Evolutionary conservation across 1,139 yeast species (phyloP), one percentile per base, ranked within the genome.

Genomic region (Eremothecium cymbalariae): DNA sequence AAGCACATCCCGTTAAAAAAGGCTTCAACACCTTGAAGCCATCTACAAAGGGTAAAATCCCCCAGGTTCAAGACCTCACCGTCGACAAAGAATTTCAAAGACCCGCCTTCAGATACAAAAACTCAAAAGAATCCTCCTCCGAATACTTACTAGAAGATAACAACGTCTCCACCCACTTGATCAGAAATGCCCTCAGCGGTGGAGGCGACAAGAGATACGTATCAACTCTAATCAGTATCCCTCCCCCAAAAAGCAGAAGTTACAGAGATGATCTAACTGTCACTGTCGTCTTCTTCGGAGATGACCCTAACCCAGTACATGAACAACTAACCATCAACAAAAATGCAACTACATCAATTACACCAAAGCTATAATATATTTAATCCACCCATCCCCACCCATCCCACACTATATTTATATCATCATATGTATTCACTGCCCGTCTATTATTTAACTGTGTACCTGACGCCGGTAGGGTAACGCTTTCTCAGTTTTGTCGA

Each of bases 261-360:
- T 90, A 88, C 60, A 74, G 98, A 59, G 98, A 90, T 62, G 98
- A 90, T 56, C 68, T 90, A 52, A 88, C 97, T 0, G 97, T 88
- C 7, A 86, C 96, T 2, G 98, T 90, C 17, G 86, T 88, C 3
- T 90, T 90, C 60, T 90, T 90, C 56, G 94, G 93, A 9, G 69
- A 72, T 18, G 72, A 65, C 32, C 57, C 60, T 6, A 63, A 60
- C 12, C 61, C 62, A 2, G 72, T 67, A 28, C 53, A 50, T 19
- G 82, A 81, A 0, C 60, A 64, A 39, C 57, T 75, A 38, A 76
- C 70, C 42, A 63, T 73, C 40, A 76, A 77, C 46, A 53, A 63
- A 19, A 65, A 56, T 15, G 83, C 82, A 14, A 75, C 83, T 8
- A 48, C 66, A 35, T 59, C 65, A 21, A 62, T 70, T 17, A 71